Base-by-base conservation (phyloP, 805 yeast genomes). In the Wickerhamiella allomyrinae region DNA sequence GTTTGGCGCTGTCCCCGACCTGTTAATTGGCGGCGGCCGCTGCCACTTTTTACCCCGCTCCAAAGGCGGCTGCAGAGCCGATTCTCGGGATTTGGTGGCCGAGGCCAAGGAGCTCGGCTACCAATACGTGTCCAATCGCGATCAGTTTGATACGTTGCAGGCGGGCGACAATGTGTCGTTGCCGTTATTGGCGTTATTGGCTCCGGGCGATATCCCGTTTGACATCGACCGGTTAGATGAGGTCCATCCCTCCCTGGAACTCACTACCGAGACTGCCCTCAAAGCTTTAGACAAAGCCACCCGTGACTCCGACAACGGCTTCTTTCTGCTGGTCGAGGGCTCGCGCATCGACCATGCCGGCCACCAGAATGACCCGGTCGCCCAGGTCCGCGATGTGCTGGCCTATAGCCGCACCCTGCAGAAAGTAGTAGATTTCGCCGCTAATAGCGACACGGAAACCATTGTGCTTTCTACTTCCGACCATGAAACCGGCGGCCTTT, bases 261-360 rank as follows among this genome's bases (percentile, higher is more conserved):
- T 86, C 55, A 78, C 80, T 57, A 79, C 86, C 3, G 57, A 66
- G 31, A 76, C 83, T 11, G 95, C 95, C 0, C 62, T 86, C 51
- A 73, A 67, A 29, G 76, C 85, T 0, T 67, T 86, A 49, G 63
- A 71, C 2, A 65, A 72, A 43, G 87, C 87, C 19, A 71, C 93
- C 1, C 62, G 70, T 48, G 70, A 83, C 50, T 71, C 82, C 2
- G 91, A 84, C 15, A 62, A 79, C 49, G 96, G 96, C 0, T 86
- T 87, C 60, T 86, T 87, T 65, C 60, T 87, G 45, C 58, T 87
- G 59, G 74, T 87, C 41, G 95, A 87, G 66, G 95, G 95, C 15
- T 82, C 94, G 5, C 72, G 95, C 59, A 86, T 87, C 54, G 96
- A 87, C 62, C 95, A 86, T 57, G 95, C 94, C 5, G 95, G 95